Conservation (phyloP, 2,329 filamentous ascomycete genomes). For the Epichloe uncinata region DNA sequence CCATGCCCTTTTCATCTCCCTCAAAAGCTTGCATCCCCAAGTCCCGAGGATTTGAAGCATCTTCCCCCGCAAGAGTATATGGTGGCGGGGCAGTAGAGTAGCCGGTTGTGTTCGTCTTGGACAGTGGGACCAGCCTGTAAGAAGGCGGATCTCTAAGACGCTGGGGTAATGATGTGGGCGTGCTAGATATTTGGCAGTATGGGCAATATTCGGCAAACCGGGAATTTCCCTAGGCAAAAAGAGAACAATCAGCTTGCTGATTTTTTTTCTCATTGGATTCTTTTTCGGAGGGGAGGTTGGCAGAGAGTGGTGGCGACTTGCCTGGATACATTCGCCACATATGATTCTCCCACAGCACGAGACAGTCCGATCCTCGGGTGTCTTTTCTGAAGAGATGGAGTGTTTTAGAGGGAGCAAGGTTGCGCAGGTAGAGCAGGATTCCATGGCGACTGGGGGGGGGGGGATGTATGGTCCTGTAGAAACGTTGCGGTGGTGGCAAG, state of each 20-base stretch:
- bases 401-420: slow-evolving; percentile 42
- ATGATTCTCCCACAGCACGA: slow-evolving; percentile 59
- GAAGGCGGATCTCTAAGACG: slow-evolving; percentile 55
- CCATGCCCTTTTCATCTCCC: slow-evolving; percentile 21
- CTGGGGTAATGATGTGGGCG: slow-evolving; percentile 43
- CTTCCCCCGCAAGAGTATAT: slow-evolving; percentile 15
- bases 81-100: slow-evolving; percentile 24
- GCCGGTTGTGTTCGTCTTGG: slow-evolving; percentile 12
- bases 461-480: background rate
- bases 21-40: background rate
- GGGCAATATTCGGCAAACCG: slow-evolving; percentile 57
- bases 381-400: slow-evolving; percentile 45
- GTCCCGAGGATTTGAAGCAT: background rate
- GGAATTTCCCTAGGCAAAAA: slow-evolving; percentile 36
- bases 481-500: background rate
- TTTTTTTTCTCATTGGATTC: no score
- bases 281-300: no score
- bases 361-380: slow-evolving; percentile 45
- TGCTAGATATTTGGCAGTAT: slow-evolving; percentile 61
- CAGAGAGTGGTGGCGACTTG: slow-evolving; percentile 19
- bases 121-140: slow-evolving; percentile 34
- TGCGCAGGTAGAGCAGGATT: slow-evolving; percentile 59
- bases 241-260: background rate
- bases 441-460: slow-evolving; percentile 15
- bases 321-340: slow-evolving; percentile 56